Percentiles rank a stretch among this genome's conserved stretches.
Evolutionary conservation across 2,329 filamentous ascomycete genomes (phyloP).

Genomic region (Penicillium sp.): DNA sequence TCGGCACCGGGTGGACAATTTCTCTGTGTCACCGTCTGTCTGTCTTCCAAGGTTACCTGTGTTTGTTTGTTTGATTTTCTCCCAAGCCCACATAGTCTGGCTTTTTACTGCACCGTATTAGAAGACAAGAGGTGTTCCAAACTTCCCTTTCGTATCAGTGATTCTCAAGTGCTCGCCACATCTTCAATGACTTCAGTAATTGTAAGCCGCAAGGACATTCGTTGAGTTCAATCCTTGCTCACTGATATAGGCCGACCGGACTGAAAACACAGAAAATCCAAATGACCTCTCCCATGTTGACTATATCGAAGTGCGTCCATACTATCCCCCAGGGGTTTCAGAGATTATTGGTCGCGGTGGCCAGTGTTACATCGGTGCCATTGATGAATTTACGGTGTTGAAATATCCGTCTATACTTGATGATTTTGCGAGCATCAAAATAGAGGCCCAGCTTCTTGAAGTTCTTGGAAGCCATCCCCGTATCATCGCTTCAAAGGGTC

Average conservation of each 20-base stretch:
- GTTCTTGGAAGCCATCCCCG: constrained; percentile 13
- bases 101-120: no score
- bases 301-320: constrained; percentile 2
- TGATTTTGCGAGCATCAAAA: constrained; percentile 5
- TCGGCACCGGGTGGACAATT: no score
- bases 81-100: no score
- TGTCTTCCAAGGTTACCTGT: no score
- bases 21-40: no score
- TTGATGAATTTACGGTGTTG: constrained; percentile 13
- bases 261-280: not conserved
- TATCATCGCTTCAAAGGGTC: constrained; percentile 11
- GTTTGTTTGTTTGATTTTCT: no score
- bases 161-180: no score
- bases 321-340: constrained; percentile 13
- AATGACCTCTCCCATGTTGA: not conserved
- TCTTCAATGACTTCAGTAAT: no score
- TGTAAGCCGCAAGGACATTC: not conserved
- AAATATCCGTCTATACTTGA: constrained; percentile 14
- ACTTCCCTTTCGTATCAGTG: no score
- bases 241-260: not conserved
- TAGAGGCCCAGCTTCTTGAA: constrained; percentile 14
- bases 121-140: no score
- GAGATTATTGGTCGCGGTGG: constrained; percentile 17
- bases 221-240: not conserved
- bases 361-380: constrained; percentile 7